Conservation (phyloP, 176 grass and related monocot genomes). For the Eragrostis nindensis region DNA sequence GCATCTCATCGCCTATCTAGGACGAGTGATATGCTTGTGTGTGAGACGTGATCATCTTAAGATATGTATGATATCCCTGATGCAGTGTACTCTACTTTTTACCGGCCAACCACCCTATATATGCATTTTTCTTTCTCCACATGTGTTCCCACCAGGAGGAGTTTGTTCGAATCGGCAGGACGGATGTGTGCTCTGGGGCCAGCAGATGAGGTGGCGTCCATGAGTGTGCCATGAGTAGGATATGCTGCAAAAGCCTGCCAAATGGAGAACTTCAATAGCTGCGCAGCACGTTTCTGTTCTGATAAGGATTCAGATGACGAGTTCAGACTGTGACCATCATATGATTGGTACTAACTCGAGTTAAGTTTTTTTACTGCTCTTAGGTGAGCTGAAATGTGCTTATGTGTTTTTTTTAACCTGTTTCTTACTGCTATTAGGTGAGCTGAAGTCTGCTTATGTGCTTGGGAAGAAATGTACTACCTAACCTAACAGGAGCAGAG, state of each 20-base stretch:
- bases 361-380: conserved; percentile 6
- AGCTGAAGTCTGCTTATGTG: not conserved
- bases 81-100: conserved; percentile 35
- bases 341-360: not conserved
- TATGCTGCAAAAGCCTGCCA: conserved; percentile 23
- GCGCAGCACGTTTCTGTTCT: conserved; percentile 14
- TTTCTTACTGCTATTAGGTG: conserved; percentile 10
- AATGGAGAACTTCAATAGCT: conserved; percentile 1
- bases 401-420: not conserved
- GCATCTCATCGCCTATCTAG: conserved; percentile 30
- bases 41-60: conserved; percentile 34
- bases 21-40: conserved; percentile 36
- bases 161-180: conserved; percentile 9
- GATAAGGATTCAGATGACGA: conserved; percentile 29
- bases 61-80: conserved; percentile 13
- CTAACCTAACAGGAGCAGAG: not conserved
- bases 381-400: conserved; percentile 1
- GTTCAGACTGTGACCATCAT: conserved; percentile 17
- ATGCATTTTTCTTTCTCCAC: conserved; percentile 28
- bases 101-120: conserved; percentile 45
- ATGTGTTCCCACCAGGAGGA: conserved; percentile 38
- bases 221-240: conserved; percentile 52
- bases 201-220: conserved; percentile 35
- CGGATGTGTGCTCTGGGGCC: conserved; percentile 8
- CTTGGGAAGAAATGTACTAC: not conserved